Percentiles rank a stretch among this genome's conserved stretches.
phyloP scores from a whole-genome alignment of 805 yeast genomes.

The Yarrowia sp. region DNA sequence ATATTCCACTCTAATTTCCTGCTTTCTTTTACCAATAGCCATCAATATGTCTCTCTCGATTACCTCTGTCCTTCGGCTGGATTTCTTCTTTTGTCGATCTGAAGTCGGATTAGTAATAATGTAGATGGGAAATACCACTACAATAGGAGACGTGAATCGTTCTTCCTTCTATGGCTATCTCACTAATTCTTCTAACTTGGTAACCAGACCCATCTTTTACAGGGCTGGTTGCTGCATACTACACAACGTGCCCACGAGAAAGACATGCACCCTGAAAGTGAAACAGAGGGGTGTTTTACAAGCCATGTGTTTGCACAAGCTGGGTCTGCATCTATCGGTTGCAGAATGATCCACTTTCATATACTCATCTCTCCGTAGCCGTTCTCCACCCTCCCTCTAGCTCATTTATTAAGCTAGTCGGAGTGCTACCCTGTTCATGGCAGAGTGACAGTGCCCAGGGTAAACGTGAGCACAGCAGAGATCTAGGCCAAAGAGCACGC shows the following conservation, averaged over 20 bases:
- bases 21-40: neutral
- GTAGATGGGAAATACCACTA: too few species aligned
- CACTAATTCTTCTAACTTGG: too few species aligned
- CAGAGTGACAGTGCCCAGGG: neutral
- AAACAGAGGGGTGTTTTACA: too few species aligned
- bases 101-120: too few species aligned
- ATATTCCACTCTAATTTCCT: neutral
- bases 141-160: too few species aligned
- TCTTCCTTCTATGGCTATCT: too few species aligned
- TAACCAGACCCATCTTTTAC: too few species aligned
- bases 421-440: neutral
- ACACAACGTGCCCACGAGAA: neutral
- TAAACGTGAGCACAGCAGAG: slow-evolving; percentile 15
- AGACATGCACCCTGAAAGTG: neutral
- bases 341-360: too few species aligned
- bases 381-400: neutral
- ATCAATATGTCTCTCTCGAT: neutral
- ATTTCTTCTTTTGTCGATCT: neutral
- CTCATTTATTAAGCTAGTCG: neutral
- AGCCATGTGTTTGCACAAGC: too few species aligned
- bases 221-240: slow-evolving; percentile 12
- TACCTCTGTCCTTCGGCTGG: neutral
- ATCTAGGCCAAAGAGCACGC: neutral
- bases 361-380: too few species aligned
- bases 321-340: too few species aligned